Evolutionary conservation across 2,329 filamentous ascomycete genomes (phyloP), one percentile per base, ranked within the genome.

Genomic region (Colletotrichum kahawae): DNA sequence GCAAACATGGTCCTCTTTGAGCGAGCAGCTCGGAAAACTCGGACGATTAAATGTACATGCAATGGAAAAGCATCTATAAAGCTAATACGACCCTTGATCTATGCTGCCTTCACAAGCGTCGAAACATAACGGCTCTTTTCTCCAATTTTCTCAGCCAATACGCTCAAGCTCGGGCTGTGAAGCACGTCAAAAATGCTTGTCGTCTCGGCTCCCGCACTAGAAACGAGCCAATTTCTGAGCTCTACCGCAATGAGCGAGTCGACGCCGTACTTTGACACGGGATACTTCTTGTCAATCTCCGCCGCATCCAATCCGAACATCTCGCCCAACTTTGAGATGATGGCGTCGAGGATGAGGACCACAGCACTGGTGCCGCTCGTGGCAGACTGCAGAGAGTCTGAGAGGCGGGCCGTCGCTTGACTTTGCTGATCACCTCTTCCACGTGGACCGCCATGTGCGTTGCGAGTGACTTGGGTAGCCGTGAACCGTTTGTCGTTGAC

Each of bases 181-280:
- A 74, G 48, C 16, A 74, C 71, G 48, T 74, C 71, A 65, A 74
- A 74, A 18, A 70, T 74, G 71, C 71, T 60, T 33, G 71, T 74
- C 7, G 71, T 70, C 34, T 74, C 71, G n/a, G 71, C 71, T 2
- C 71, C 71, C 9, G 71, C 66, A 29, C 59, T 74, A 4, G 71
- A 74, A 5, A 74, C 66, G 21, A 80, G 79, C 79, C 80, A 81
- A 43, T 82, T 82, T 56, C 80, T 76, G 34, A 83, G 67, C 77
- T 83, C 82, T 4, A 82, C 79, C 1, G 79, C 81, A 10, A 83
- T 79, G 14, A 83, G 78, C 21, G 81, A 82, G 76, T 83, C 82
- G 8, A 83, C 76, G 2, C 81, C 82, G 63, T 81, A 82, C 3
- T 69, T 68, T 71, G 77, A 69, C 29, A 80, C 67, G 21, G 77